Evolutionary conservation across 768 basidiomycete species (phyloP), one percentile per base, ranked within the genome.

Genomic region (Pleurotus salmoneostramineus): DNA sequence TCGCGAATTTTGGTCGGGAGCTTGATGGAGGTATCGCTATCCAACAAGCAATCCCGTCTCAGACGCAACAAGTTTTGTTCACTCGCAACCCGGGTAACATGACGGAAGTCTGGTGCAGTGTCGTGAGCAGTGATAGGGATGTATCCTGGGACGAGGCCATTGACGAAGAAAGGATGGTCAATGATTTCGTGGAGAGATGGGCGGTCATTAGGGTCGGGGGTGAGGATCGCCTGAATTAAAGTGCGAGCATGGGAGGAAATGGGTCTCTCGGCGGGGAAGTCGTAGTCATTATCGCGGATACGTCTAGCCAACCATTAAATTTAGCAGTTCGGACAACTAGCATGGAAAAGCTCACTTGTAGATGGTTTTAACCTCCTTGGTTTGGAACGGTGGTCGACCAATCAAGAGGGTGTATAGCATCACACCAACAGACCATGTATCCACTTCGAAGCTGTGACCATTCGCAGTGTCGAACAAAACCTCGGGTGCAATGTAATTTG

Each of bases 401-500:
- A 98, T 80, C 34, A 96, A 77, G 52, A 98, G 85, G 1, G 96
- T 99, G 68, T 98, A 98, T 61, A 98, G 75, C 59, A 98, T 98
- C 56, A 99, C 96, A 11, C 96, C 96, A 50, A 96, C 88, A 2
- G 92, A 94, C 96, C 96, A 99, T 6, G 94, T 91, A 69, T 99
- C 96, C 32, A 98, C 96, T 74, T 99, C 97, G 63, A 97, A 99
- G 68, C 92, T 95, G 72, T 99, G 96, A 1, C 96, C 95, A 62
- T 94, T 95, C 14, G 87, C 92, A 27, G 90, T 93, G 69, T 98
- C 95, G 69, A 96, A 97, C 63, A 99, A 76, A 21, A 98, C 95
- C 68, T 98, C 96, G 0, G 97, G 97, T 0, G 97, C 96, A 61
- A 99, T 98, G 69, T 99, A 98, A 69, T 99, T 98, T 1, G 96